These are phyloP conservation scores for Aquilaria yunnanensis DNA, from an alignment of 345 rosid genomes.

Conservation along the genomic window DNA sequence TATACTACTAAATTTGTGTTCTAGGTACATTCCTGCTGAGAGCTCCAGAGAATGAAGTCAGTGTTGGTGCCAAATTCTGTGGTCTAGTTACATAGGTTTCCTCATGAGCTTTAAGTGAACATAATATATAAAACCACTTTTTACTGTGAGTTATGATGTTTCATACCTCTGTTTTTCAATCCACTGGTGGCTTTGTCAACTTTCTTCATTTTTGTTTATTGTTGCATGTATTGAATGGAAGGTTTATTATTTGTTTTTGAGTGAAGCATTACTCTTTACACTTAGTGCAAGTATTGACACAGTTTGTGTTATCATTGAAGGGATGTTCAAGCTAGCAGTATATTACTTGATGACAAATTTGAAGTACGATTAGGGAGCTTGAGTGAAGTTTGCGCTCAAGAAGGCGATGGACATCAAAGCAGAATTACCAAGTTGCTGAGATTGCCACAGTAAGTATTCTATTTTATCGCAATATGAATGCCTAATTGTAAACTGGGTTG, in stretches of 20 bases:
- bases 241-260: neutral
- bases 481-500: neutral
- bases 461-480: neutral
- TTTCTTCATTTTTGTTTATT: neutral
- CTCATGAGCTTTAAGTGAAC: too few relatives aligned
- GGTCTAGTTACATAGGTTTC: too few relatives aligned
- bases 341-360: constrained; percentile 96
- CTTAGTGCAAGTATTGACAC: constrained; percentile 18
- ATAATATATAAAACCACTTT: too few relatives aligned
- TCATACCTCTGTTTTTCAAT: too few relatives aligned
- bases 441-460: constrained; percentile 76
- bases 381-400: constrained; percentile 74
- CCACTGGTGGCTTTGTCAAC: neutral
- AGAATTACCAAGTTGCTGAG: constrained; percentile 83
- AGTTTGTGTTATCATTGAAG: constrained; percentile 34
- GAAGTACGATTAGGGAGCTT: constrained; percentile 96
- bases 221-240: neutral
- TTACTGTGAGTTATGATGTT: too few relatives aligned
- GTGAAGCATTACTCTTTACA: neutral
- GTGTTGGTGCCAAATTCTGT: too few relatives aligned
- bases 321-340: constrained; percentile 99
- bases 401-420: constrained; percentile 87
- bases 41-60: too few relatives aligned
- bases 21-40: too few relatives aligned
- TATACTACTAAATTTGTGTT: too few relatives aligned